Evolutionary conservation across 768 basidiomycete species (phyloP).

Genomic region (Pisolithus marmoratus): DNA sequence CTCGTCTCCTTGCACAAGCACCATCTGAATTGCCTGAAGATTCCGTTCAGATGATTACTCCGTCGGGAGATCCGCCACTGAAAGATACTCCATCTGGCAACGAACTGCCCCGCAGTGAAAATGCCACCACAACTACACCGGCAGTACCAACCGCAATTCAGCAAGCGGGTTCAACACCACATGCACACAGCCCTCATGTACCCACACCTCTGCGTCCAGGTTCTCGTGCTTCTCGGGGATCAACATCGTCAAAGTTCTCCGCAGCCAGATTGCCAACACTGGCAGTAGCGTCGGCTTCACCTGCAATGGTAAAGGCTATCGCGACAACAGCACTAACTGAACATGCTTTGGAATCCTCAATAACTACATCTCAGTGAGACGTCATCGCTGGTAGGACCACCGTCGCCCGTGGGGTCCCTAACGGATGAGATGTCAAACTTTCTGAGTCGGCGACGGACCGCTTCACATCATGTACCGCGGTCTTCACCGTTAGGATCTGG

Average conservation of each 20-base stretch:
- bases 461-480: conserved; percentile 54
- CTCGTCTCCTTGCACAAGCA: conserved; percentile 74
- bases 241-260: conserved; percentile 65
- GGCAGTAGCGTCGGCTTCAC: conserved; percentile 39
- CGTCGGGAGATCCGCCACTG: conserved; percentile 25
- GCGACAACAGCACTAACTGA: conserved; percentile 67
- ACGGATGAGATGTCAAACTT: conserved; percentile 53
- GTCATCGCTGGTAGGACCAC: conserved; percentile 33
- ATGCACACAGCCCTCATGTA: conserved; percentile 27
- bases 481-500: conserved; percentile 39
- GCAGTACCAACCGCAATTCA: conserved; percentile 34
- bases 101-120: conserved; percentile 18
- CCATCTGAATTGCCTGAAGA: conserved; percentile 33
- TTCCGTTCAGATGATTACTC: conserved; percentile 20
- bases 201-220: conserved; percentile 65
- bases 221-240: conserved; percentile 66
- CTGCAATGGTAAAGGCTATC: conserved; percentile 48
- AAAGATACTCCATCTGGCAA: background rate
- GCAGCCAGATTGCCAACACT: conserved; percentile 56
- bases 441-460: conserved; percentile 47
- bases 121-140: conserved; percentile 29
- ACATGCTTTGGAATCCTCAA: conserved; percentile 40
- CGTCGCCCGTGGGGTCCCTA: conserved; percentile 57
- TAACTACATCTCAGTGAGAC: conserved; percentile 32
- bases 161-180: conserved; percentile 28